phyloP scores from a whole-genome alignment of 345 rosid species.

The Boechera divaricarpa region DNA sequence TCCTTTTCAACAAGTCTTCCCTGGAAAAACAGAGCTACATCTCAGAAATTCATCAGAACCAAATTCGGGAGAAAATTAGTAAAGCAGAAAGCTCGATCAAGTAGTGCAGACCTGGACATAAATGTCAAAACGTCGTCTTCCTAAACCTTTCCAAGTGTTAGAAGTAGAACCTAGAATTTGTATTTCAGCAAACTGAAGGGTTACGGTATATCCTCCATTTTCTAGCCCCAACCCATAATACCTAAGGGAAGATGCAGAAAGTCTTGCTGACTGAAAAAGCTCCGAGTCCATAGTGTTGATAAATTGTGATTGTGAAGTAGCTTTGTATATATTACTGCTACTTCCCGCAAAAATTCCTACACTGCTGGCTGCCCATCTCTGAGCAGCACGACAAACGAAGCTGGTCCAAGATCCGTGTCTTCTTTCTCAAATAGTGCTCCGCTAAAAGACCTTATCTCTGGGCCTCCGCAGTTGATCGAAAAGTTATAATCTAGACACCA shows the following conservation, averaged over 20 bases:
- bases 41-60: too few relatives aligned
- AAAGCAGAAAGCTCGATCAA: too few relatives aligned
- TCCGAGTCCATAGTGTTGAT: background rate
- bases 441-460: slow-evolving; percentile 42
- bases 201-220: too few relatives aligned
- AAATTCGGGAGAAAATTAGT: too few relatives aligned
- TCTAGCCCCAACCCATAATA: too few relatives aligned
- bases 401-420: slow-evolving; percentile 54
- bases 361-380: background rate
- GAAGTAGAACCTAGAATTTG: background rate
- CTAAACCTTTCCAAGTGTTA: slow-evolving; percentile 49
- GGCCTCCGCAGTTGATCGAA: slow-evolving; percentile 67
- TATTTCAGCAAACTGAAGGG: too few relatives aligned
- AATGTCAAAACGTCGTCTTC: slow-evolving; percentile 50
- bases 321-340: slow-evolving; percentile 14
- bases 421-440: slow-evolving; percentile 52
- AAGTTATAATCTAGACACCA: slow-evolving; percentile 53
- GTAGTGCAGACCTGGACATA: slow-evolving; percentile 48
- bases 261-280: slow-evolving; percentile 34
- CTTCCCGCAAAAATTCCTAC: slow-evolving; percentile 18
- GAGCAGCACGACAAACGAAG: slow-evolving; percentile 43
- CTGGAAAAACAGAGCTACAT: background rate
- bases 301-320: slow-evolving; percentile 33
- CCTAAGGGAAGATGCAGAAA: slow-evolving; percentile 22
- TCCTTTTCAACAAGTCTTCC: slow-evolving; percentile 50